Evolutionary conservation across 2,329 filamentous ascomycete genomes (phyloP), one percentile per base, ranked within the genome.

Genomic region (Bipolaris oryzae): DNA sequence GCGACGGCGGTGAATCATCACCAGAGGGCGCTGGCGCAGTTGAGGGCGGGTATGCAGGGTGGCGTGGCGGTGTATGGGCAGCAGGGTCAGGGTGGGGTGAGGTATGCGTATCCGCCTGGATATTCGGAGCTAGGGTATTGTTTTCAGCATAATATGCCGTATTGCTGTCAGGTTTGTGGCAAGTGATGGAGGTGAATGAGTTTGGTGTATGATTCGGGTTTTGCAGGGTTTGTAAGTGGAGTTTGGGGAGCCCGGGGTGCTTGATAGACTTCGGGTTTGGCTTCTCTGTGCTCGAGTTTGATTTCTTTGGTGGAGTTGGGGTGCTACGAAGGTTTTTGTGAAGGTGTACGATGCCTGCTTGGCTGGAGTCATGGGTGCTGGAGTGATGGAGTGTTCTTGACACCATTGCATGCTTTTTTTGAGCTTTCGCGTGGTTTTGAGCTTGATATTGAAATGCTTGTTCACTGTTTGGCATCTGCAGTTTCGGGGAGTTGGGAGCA

Each of bases 1-100:
- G 58, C 43, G 3, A 64, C 63, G 2, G 57, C 63, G 5, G 35
- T 68, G 20, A 62, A 58, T 16, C 55, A 62, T 28, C 59, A 66
- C 3, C 63, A 68, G 52, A 54, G 55, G 5, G 52, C 44, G 3
- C 47, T 69, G 7, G 58, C 43, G 1, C 50, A 56, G 35, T 21
- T 63, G 47, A 34, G 61, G 6, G 10, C 38, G 3, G n/a, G n/a
- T 5, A 46, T 34, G 20, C 48, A 49, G 3, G 21, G 39, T 7
- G 39, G 28, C 3, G 28, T 7, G 10, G 28, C 34, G 5, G 13
- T 23, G 7, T 61, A 58, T 11, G 13, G 34, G 5, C 20, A 34
- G 7, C 28, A 45, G 7, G 28, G 31, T 34, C 28, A 45, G 7
- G 28, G 31, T 34, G 44, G 37, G 1, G 42, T 53, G 7, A 23